Evolutionary conservation across 1,284 basidiomycete species (phyloP).

Genomic region (Paramarasmius palmivorus): DNA sequence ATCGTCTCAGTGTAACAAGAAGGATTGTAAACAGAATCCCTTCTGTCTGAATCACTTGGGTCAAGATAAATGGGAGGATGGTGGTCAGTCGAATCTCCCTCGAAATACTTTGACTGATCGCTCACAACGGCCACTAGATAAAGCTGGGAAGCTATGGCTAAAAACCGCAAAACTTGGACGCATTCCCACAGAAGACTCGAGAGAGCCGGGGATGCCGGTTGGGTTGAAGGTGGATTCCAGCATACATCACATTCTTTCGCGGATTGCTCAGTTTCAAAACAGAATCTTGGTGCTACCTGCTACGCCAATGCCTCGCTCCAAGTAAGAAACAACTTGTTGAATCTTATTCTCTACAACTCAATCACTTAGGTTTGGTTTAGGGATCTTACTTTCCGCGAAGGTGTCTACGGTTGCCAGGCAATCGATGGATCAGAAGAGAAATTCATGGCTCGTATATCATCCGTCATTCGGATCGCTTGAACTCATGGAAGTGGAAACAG

Average conservation of each 20-base stretch:
- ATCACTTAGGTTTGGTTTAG: conserved; percentile 65
- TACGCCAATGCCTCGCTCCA: conserved; percentile 93
- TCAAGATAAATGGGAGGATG: conserved; percentile 73
- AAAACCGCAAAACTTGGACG: conserved; percentile 51
- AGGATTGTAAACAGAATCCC: conserved; percentile 71
- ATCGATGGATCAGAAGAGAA: conserved; percentile 48
- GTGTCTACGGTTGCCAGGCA: conserved; percentile 61
- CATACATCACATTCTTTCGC: neutral
- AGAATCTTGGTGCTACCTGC: conserved; percentile 93
- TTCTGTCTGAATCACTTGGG: conserved; percentile 86
- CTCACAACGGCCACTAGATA: conserved; percentile 12
- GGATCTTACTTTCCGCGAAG: conserved; percentile 63
- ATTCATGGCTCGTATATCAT: conserved; percentile 47
- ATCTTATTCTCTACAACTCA: neutral
- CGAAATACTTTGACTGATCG: neutral
- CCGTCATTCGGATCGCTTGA: neutral
- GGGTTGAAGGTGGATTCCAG: conserved; percentile 65
- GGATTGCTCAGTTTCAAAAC: conserved; percentile 8
- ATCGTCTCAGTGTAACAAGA: conserved; percentile 58
- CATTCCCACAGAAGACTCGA: conserved; percentile 51
- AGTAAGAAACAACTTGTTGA: conserved; percentile 45
- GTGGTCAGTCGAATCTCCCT: conserved; percentile 40
- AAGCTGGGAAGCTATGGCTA: conserved; percentile 51
- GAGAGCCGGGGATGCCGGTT: conserved; percentile 64
- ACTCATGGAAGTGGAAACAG: conserved; percentile 29